Evolutionary conservation across 257 asterid species (phyloP).

Genomic region (Fraxinus americana): DNA sequence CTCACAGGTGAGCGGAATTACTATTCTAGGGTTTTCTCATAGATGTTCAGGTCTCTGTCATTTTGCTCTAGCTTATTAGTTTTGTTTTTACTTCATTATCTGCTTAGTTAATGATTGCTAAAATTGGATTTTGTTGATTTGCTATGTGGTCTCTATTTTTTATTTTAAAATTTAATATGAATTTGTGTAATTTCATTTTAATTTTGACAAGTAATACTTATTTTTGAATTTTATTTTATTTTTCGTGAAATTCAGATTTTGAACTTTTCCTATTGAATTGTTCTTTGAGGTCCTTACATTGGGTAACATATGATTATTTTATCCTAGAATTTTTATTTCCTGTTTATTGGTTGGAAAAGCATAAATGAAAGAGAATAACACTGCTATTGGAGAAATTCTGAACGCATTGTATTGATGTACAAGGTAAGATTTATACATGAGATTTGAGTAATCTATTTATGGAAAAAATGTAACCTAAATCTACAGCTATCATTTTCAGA

Average conservation of each 20-base stretch:
- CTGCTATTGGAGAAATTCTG: too few relatives aligned
- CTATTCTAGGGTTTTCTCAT: neutral
- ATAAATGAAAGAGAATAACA: too few relatives aligned
- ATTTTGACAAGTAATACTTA: neutral
- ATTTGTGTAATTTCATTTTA: neutral
- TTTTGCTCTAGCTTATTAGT: neutral
- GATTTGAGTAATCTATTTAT: too few relatives aligned
- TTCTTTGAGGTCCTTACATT: neutral
- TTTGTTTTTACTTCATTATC: neutral
- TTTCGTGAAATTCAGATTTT: neutral
- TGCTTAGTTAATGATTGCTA: neutral
- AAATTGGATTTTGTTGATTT: neutral
- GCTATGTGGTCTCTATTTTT: neutral
- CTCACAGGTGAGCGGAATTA: slow-evolving; percentile 1
- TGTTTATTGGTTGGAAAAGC: neutral
- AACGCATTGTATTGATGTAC: too few relatives aligned
- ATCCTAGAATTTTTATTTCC: neutral
- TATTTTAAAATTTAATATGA: neutral
- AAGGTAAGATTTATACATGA: too few relatives aligned
- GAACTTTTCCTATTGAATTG: neutral
- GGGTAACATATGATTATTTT: neutral
- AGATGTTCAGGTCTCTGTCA: neutral
- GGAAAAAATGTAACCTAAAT: too few relatives aligned
- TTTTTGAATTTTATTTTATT: neutral
- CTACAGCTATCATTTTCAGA: too few relatives aligned